Evolutionary conservation across 345 rosid genomes (phyloP).

Genomic region (Eucalyptus tenuipes): DNA sequence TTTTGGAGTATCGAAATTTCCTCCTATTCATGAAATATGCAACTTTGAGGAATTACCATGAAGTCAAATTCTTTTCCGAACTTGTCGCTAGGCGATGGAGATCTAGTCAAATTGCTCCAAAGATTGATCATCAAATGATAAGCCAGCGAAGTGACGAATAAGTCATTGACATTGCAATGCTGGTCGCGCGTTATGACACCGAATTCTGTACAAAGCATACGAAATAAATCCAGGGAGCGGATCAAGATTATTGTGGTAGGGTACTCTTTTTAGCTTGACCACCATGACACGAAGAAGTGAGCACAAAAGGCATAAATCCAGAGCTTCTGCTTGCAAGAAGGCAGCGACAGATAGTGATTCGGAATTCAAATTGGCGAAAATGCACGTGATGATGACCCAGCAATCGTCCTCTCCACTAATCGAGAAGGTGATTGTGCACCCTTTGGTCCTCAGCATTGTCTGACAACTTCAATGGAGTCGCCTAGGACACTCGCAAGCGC

Average conservation of each 20-base stretch:
- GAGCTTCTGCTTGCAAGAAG: not conserved
- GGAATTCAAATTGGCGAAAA: not conserved
- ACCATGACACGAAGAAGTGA: not conserved
- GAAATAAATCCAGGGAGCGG: accelerated
- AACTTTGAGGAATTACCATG: not conserved
- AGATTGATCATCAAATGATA: accelerated
- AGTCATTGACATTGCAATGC: not conserved
- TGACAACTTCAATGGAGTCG: not conserved
- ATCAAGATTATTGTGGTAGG: not conserved
- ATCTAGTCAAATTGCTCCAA: not conserved
- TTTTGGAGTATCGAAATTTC: not conserved
- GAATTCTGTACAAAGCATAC: not conserved
- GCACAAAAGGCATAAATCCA: not conserved
- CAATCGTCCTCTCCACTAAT: not conserved
- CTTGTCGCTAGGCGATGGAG: accelerated
- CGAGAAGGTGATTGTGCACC: not conserved
- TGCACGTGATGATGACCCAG: not conserved
- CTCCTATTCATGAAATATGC: not conserved
- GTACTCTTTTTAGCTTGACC: not conserved
- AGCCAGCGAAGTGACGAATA: not conserved
- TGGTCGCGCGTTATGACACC: not conserved
- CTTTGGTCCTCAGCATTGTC: not conserved
- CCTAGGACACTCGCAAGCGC: accelerated
- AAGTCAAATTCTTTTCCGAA: not conserved
- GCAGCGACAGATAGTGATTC: accelerated